Base-by-base conservation (phyloP, 345 rosid genomes). In the Salix udensis region DNA sequence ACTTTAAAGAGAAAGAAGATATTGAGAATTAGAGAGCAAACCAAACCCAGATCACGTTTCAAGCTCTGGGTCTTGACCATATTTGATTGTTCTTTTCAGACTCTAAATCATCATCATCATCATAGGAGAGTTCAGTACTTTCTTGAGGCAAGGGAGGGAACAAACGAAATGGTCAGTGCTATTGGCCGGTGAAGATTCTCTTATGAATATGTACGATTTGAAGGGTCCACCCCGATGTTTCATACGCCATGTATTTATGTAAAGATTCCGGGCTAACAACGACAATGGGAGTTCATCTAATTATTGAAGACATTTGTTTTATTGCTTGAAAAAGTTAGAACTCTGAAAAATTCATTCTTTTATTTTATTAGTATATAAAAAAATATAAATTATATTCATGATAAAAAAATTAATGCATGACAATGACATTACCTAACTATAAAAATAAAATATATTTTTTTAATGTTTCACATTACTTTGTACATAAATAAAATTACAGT, bases 21-120 rank as follows among this genome's bases (percentile, higher is more conserved):
- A 72, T 88, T 91, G 21, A 85, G 76, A 46, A 79, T 26, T 28
- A 88, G 2, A 15, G 91, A 89, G 16, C 53, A 78, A 23, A 79
- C 44, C 21, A 85, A 55, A 19, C 73, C 71, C 70, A 66, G 14
- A 1, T 14, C 11, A 21, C 7, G n/a, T 53, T 21, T 53, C 2
- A 2, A 53, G 24, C 24, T 19, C 3, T 21, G 60, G n/a, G 24
- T 53, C 60, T 53, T 21, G 8, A 7, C 24, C 60, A 53, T 53
- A 7, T 21, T 2, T 53, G 60, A 53, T 53, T 53, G 2, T 21
- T 7, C 12, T 53, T 53, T 53, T 21, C 24, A 7, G 60, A 6
- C 60, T 3, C 60, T 53, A 2, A 19, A 53, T 53, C 60, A 53
- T 7, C 60, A 53, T 1, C 55, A 50, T 1, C 55, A 50, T 1